These are phyloP conservation scores for Ophiocordyceps polyrhachis-furcata DNA, from an alignment of 2,329 filamentous ascomycete genomes.

Conservation along the genomic window DNA sequence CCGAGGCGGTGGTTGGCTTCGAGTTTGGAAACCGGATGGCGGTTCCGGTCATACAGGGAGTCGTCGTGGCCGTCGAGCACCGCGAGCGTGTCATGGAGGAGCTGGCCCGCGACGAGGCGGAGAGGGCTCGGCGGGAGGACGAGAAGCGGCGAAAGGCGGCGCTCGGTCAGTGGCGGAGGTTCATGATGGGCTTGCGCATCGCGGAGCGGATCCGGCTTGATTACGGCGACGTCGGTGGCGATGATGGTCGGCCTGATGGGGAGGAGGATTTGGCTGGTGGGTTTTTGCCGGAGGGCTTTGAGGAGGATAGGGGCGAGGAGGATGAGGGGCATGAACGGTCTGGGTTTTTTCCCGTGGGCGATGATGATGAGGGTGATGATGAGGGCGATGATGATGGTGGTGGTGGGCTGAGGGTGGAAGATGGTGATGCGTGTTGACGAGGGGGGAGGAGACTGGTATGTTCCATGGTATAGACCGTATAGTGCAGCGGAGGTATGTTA, in stretches of 20 bases:
- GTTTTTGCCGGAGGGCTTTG: conserved; percentile 38
- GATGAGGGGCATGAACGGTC: neutral
- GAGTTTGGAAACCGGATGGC: conserved; percentile 93
- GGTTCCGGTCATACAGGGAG: conserved; percentile 76
- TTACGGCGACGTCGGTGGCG: conserved; percentile 44
- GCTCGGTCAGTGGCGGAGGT: conserved; percentile 66
- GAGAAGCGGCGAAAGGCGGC: conserved; percentile 62
- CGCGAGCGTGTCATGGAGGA: conserved; percentile 57
- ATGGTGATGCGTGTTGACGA: neutral
- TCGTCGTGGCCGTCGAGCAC: conserved; percentile 72
- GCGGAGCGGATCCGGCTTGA: conserved; percentile 57
- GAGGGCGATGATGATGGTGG: neutral
- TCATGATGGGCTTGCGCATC: conserved; percentile 71
- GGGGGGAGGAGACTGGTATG: too few species aligned
- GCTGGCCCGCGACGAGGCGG: conserved; percentile 58
- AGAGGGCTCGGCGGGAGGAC: conserved; percentile 60
- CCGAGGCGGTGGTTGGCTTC: conserved; percentile 89
- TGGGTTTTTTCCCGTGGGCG: neutral
- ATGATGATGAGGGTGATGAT: neutral
- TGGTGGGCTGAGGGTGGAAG: neutral
- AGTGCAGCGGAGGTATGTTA: too few species aligned
- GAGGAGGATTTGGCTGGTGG: conserved; percentile 40
- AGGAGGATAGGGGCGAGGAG: conserved; percentile 17
- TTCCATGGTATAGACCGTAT: too few species aligned
- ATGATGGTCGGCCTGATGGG: conserved; percentile 8